Evolutionary conservation across 352 stramenopile species (phyloP).

Genomic region (Phytophthora vignae): DNA sequence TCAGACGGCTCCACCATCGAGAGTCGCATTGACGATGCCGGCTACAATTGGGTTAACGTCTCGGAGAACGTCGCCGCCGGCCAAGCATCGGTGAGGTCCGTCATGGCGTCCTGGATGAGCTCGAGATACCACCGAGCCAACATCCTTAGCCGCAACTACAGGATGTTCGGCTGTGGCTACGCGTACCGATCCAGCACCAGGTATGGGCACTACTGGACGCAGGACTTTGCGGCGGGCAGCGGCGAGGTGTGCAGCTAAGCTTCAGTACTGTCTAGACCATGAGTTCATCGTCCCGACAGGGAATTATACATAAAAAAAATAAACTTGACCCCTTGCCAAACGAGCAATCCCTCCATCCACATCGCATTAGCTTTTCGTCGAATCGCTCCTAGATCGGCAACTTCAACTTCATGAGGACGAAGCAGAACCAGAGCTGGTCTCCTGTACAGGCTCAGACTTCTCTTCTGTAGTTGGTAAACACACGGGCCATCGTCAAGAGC

Average conservation of each 20-base stretch:
- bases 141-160: slow-evolving; percentile 44
- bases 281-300: slow-evolving; percentile 7
- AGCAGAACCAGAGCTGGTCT: neutral
- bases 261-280: neutral
- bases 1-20: slow-evolving; percentile 51
- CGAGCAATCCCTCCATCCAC: neutral
- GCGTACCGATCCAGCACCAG: slow-evolving; percentile 39
- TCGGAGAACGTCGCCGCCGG: slow-evolving; percentile 67
- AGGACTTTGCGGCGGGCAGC: slow-evolving; percentile 47
- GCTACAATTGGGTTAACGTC: slow-evolving; percentile 46
- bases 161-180: slow-evolving; percentile 43
- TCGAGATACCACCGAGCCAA: slow-evolving; percentile 54
- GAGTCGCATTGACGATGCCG: slow-evolving; percentile 42
- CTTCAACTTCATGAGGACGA: neutral
- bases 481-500: neutral
- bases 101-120: slow-evolving; percentile 65
- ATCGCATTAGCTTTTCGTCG: neutral
- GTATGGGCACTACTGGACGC: slow-evolving; percentile 67
- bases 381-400: neutral
- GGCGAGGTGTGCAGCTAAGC: slow-evolving; percentile 32
- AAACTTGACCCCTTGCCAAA: neutral
- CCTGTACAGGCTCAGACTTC: neutral
- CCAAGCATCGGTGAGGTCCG: slow-evolving; percentile 42
- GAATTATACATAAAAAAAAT: slow-evolving; percentile 18
- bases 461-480: neutral